phyloP scores from a whole-genome alignment of 2,329 filamentous ascomycete species.

The Sporothrix dimorphospora region DNA sequence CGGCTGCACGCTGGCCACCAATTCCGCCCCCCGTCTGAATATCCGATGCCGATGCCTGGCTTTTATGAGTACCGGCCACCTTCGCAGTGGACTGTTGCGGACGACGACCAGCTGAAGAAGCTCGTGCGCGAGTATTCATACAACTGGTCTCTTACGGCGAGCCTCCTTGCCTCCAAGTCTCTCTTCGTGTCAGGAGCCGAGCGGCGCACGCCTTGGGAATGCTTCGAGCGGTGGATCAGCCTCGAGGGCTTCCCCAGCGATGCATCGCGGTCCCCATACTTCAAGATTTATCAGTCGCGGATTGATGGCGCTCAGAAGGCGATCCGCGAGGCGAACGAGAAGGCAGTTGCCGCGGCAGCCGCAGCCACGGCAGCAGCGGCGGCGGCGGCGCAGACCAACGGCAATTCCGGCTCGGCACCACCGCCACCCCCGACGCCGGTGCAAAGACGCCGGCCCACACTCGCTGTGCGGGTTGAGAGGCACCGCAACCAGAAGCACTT shows the following conservation, averaged over 20 bases:
- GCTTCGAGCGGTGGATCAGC: slow-evolving; percentile 94
- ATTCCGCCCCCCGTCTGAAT: slow-evolving; percentile 89
- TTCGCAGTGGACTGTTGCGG: slow-evolving; percentile 87
- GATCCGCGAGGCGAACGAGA: slow-evolving; percentile 58
- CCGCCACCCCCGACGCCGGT: slow-evolving; percentile 47
- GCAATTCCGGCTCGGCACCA: slow-evolving; percentile 21
- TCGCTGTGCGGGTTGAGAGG: slow-evolving; percentile 82
- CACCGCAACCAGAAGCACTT: slow-evolving; percentile 85
- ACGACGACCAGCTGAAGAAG: slow-evolving; percentile 85
- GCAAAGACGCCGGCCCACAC: slow-evolving; percentile 69
- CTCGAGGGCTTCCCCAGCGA: slow-evolving; percentile 89
- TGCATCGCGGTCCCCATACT: slow-evolving; percentile 95
- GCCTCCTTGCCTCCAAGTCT: slow-evolving; percentile 73
- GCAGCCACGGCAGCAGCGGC: slow-evolving; percentile 41
- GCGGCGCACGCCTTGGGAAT: slow-evolving; percentile 94
- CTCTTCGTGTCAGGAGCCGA: slow-evolving; percentile 83
- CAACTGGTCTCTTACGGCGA: slow-evolving; percentile 95
- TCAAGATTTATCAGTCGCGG: slow-evolving; percentile 69
- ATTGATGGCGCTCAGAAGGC: slow-evolving; percentile 63
- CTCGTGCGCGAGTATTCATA: slow-evolving; percentile 92
- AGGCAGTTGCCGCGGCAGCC: slow-evolving; percentile 45
- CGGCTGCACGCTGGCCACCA: slow-evolving; percentile 88
- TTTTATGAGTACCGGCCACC: slow-evolving; percentile 88
- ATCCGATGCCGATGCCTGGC: slow-evolving; percentile 82
- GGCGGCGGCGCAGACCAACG: slow-evolving; percentile 40